These are phyloP conservation scores for Phytopythium chamaehyphon DNA, from an alignment of 352 stramenopile species.

Conservation along the genomic window DNA sequence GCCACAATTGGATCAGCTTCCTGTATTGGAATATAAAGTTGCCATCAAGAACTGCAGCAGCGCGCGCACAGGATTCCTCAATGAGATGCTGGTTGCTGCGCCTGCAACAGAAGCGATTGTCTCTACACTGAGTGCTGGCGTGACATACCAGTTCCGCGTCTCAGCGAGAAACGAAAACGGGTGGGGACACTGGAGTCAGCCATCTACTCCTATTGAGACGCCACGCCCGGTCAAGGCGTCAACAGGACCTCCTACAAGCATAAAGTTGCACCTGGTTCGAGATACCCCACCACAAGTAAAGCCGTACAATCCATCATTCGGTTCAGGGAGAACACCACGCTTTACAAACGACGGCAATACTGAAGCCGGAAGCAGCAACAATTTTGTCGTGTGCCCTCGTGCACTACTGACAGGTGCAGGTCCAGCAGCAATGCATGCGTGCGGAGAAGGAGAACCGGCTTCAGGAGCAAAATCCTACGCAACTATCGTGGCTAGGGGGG, in stretches of 20 bases:
- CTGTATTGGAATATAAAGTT: constrained; percentile 50
- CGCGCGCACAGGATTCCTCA: constrained; percentile 46
- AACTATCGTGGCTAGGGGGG: constrained; percentile 29
- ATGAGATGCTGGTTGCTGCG: constrained; percentile 34
- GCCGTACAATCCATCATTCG: constrained; percentile 42
- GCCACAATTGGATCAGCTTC: constrained; percentile 10
- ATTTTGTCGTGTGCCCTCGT: constrained; percentile 34
- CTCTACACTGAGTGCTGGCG: constrained; percentile 63
- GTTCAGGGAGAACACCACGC: constrained; percentile 58
- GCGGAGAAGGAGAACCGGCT: constrained; percentile 6
- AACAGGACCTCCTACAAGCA: neutral
- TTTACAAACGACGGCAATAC: constrained; percentile 29
- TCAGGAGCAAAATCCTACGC: constrained; percentile 25
- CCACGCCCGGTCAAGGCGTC: constrained; percentile 6
- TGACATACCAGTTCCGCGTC: constrained; percentile 85
- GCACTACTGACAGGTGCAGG: constrained; percentile 15
- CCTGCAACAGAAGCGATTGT: constrained; percentile 24
- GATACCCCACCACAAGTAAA: constrained; percentile 48
- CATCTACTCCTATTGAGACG: constrained; percentile 54
- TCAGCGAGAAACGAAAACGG: constrained; percentile 63
- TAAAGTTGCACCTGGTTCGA: constrained; percentile 22
- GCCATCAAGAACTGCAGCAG: constrained; percentile 57
- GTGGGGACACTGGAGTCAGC: constrained; percentile 66
- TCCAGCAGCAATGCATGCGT: neutral
- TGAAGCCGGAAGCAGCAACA: constrained; percentile 12